Evolutionary conservation across 495 filamentous ascomycete genomes (phyloP).

Genomic region (Astrothelium subdiscretum): DNA sequence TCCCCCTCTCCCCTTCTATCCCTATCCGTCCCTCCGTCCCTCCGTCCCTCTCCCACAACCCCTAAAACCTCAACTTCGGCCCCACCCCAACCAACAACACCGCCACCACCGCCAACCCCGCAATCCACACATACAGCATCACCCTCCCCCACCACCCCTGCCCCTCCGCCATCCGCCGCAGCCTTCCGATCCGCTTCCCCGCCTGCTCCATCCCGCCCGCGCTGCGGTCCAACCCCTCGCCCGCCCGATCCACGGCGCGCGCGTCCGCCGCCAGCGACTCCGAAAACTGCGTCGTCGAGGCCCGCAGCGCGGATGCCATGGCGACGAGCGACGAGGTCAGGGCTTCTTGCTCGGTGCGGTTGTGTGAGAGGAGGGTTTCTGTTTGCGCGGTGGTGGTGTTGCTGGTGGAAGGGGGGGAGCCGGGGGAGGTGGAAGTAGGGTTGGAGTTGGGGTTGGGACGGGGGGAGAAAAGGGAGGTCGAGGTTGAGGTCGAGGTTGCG

Average conservation of each 20-base stretch:
- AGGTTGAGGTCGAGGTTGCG: constrained; percentile 16
- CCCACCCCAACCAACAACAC: constrained; percentile 66
- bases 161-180: constrained; percentile 69
- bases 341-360: constrained; percentile 72
- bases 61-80: constrained; percentile 78
- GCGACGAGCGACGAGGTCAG: constrained; percentile 67
- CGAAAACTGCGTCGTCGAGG: constrained; percentile 57
- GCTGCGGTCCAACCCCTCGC: constrained; percentile 64
- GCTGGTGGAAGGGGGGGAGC: not conserved
- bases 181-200: constrained; percentile 56
- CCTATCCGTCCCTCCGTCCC: not conserved
- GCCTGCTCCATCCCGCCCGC: constrained; percentile 62
- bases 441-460: constrained; percentile 11
- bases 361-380: constrained; percentile 59
- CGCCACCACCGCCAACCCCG: constrained; percentile 61
- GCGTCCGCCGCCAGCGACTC: constrained; percentile 59
- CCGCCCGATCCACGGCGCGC: constrained; percentile 54
- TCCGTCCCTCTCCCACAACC: not conserved
- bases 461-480: constrained; percentile 18
- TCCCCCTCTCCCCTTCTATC: not conserved
- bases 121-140: constrained; percentile 74
- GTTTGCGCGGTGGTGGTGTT: constrained; percentile 29
- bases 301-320: constrained; percentile 69
- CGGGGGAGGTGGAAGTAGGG: not conserved
- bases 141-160: constrained; percentile 80